A percentile compares a stretch with the other conserved stretches of the same genome.
These are phyloP conservation scores for Periglandula ipomoeae DNA, from an alignment of 2,329 filamentous ascomycete genomes.

Conservation along the genomic window DNA sequence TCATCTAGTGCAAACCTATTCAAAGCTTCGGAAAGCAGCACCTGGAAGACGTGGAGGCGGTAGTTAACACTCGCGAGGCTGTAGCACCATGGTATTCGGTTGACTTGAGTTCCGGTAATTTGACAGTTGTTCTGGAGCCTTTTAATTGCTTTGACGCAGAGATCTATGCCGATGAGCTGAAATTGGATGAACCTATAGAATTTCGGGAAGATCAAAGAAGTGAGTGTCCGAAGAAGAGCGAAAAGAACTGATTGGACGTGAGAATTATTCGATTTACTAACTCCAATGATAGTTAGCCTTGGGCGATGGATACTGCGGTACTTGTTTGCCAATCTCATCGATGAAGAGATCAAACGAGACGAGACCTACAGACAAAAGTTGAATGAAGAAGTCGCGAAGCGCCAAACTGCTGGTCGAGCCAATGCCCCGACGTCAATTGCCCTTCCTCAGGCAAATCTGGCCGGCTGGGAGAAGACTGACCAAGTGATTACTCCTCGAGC, in stretches of 20 bases:
- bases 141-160: slow-evolving; percentile 97
- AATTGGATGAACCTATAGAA: slow-evolving; percentile 62
- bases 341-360: slow-evolving; percentile 82
- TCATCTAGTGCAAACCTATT: slow-evolving; percentile 65
- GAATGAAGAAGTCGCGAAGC: slow-evolving; percentile 52
- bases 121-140: slow-evolving; percentile 85
- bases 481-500: slow-evolving; percentile 53
- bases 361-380: slow-evolving; percentile 61
- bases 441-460: slow-evolving; percentile 25
- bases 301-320: slow-evolving; percentile 95
- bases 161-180: slow-evolving; percentile 86
- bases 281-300: slow-evolving; percentile 60
- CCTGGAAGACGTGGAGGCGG: slow-evolving; percentile 80
- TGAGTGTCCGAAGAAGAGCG: slow-evolving; percentile 31
- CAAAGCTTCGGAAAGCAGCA: slow-evolving; percentile 91
- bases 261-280: slow-evolving; percentile 13
- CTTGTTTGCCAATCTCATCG: slow-evolving; percentile 79
- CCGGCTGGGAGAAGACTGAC: slow-evolving; percentile 31
- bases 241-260: neutral
- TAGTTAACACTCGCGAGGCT: slow-evolving; percentile 79
- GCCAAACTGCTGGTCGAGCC: slow-evolving; percentile 41
- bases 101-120: slow-evolving; percentile 82
- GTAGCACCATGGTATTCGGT: slow-evolving; percentile 96
- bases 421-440: slow-evolving; percentile 53
- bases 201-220: slow-evolving; percentile 92